Evolutionary conservation across 768 basidiomycete species (phyloP), one percentile per base, ranked within the genome.

Genomic region (Mycena crocata): DNA sequence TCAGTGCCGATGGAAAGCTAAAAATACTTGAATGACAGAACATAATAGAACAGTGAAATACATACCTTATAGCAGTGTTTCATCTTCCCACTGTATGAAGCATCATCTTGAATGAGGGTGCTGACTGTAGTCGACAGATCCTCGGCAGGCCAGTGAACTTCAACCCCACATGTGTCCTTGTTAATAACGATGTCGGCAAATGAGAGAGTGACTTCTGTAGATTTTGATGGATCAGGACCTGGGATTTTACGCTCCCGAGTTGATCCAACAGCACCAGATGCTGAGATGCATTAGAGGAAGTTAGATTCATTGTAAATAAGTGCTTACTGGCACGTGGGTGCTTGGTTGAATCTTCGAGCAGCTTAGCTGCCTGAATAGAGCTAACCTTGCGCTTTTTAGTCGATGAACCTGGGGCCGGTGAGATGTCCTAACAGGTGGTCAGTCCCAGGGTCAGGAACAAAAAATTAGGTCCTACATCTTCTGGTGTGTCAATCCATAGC

Each of bases 401-500:
- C 21, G 44, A 60, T 23, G 59, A 40, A 15, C 59, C 59, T n/a
- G 59, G 59, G 1, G 59, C 23, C 12, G 49, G 59, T n/a, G 49
- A 37, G 26, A 9, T 49, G 24, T 55, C 52, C 52, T 55, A n/a
- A n/a, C n/a, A n/a, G 37, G 8, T 6, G 14, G 15, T 6, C 30
- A 24, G 12, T 35, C 4, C 37, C 9, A 30, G 5, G 9, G 28
- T 17, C 5, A 37, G 23, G 5, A 14, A 44, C 34, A 34, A 19
- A 30, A 21, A 40, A 6, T 9, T 10, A 14, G 50, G 40, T 14
- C 26, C 28, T 40, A 50, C 59, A 8, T 51, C 59, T 26, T 39
- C 35, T 1, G 59, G 23, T 40, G 26, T 61, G 15, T 61, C 59
- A 39, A 61, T 61, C 59, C 59, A 61, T 15, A 61, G 49, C 32